Conservation (phyloP, 2,329 filamentous ascomycete species). For the Simplicillium sp. region DNA sequence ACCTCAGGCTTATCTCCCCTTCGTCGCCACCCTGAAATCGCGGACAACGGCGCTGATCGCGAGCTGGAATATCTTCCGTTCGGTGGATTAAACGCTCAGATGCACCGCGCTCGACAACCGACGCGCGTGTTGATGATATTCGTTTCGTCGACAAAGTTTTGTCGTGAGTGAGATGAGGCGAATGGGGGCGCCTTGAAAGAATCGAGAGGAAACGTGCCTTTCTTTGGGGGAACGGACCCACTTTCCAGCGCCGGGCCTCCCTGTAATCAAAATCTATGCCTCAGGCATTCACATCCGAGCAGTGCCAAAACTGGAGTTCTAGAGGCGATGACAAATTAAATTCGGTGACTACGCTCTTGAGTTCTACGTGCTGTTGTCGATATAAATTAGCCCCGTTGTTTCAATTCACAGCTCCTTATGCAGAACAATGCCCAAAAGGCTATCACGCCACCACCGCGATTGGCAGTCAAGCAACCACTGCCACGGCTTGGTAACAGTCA, state of each 20-base stretch:
- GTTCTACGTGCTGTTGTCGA: neutral
- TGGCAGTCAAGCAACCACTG: neutral
- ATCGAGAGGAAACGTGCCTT: constrained; percentile 7
- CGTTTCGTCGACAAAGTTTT: constrained; percentile 27
- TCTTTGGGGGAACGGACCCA: neutral
- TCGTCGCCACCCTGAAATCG: constrained; percentile 32
- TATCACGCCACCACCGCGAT: too few relatives aligned
- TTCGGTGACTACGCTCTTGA: too few relatives aligned
- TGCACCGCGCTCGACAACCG: constrained; percentile 34
- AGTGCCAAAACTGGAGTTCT: constrained; percentile 29
- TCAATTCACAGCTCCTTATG: neutral
- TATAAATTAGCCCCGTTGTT: neutral
- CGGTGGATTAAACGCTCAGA: constrained; percentile 15
- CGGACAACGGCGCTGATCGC: constrained; percentile 26
- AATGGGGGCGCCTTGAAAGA: constrained; percentile 23
- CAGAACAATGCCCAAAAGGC: too few relatives aligned
- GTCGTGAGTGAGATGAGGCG: constrained; percentile 32
- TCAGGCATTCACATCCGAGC: too few relatives aligned
- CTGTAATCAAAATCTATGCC: too few relatives aligned
- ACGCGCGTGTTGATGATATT: constrained; percentile 42
- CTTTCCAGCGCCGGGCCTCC: too few relatives aligned
- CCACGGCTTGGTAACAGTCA: neutral
- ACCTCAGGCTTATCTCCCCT: constrained; percentile 32
- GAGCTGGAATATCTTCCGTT: constrained; percentile 21
- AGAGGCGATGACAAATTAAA: constrained; percentile 21